Conservation (phyloP, 164 flowering plant genomes). For the Chimonanthus salicifolius region DNA sequence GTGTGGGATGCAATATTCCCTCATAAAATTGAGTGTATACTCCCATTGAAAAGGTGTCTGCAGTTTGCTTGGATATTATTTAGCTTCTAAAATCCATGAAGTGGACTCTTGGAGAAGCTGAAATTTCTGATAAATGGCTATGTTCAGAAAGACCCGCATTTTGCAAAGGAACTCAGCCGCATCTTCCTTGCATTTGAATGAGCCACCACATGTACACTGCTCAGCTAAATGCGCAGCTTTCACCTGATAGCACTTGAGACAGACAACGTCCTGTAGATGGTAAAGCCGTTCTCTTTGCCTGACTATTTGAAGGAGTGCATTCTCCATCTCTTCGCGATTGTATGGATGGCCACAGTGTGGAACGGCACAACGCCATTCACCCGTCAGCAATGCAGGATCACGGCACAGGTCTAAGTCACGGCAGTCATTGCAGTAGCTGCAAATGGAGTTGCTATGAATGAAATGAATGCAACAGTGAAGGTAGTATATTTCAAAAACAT, state of each 20-base stretch:
- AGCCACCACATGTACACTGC: constrained; percentile 83
- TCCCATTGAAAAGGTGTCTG: too few relatives aligned
- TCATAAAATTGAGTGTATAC: too few relatives aligned
- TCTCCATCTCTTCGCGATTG: constrained; percentile 82
- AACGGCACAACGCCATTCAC: constrained; percentile 85
- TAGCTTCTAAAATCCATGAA: constrained; percentile 72
- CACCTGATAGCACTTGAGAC: constrained; percentile 73
- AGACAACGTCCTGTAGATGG: constrained; percentile 86
- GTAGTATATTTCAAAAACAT: neutral
- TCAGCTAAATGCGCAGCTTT: constrained; percentile 84
- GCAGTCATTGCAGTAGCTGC: constrained; percentile 90
- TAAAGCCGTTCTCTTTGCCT: constrained; percentile 86
- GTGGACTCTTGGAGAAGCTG: constrained; percentile 64
- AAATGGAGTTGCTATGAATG: constrained; percentile 6
- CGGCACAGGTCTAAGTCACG: constrained; percentile 88
- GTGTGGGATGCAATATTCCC: too few relatives aligned
- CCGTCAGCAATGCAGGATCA: constrained; percentile 56
- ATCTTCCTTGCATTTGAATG: constrained; percentile 77
- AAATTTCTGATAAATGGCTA: constrained; percentile 65
- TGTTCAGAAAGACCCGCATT: constrained; percentile 63
- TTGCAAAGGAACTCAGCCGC: constrained; percentile 51
- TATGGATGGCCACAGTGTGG: constrained; percentile 95
- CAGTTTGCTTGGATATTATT: neutral
- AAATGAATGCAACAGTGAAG: neutral
- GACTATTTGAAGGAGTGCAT: constrained; percentile 81